Conservation (phyloP, 2,329 filamentous ascomycete genomes). For the Cyclaneusma minus region DNA sequence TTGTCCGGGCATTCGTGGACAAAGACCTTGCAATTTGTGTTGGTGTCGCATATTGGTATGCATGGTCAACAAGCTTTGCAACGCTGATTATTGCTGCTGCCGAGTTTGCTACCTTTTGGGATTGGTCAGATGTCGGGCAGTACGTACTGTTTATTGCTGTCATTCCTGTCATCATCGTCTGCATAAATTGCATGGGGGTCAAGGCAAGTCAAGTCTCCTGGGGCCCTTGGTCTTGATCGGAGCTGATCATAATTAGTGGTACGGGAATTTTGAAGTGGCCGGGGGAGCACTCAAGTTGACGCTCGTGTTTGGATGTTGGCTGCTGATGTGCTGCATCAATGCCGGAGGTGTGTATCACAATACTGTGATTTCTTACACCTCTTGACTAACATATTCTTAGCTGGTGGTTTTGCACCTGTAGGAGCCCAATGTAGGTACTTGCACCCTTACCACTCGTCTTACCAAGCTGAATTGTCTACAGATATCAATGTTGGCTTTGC, state of each 20-base stretch:
- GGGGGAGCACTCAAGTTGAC: conserved; percentile 4
- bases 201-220: too few species aligned
- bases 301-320: conserved; percentile 2
- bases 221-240: too few species aligned
- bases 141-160: conserved; percentile 1
- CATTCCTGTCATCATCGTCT: conserved; percentile 3
- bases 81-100: background rate
- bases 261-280: conserved; percentile 4
- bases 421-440: too few species aligned
- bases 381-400: too few species aligned
- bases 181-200: conserved; percentile 5
- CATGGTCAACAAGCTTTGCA: too few species aligned
- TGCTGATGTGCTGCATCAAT: conserved; percentile 6
- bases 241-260: too few species aligned
- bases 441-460: too few species aligned
- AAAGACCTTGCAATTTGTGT: conserved; percentile 20
- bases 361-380: too few species aligned
- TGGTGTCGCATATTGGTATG: conserved; percentile 20
- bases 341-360: conserved; percentile 2
- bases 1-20: conserved; percentile 21
- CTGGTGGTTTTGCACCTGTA: too few species aligned
- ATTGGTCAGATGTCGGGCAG: too few species aligned
- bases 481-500: conserved; percentile 6
- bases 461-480: too few species aligned
- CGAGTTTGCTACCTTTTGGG: conserved; percentile 4